Conservation (phyloP, 306 rosid genomes). For the Quercus berberidifolia region DNA sequence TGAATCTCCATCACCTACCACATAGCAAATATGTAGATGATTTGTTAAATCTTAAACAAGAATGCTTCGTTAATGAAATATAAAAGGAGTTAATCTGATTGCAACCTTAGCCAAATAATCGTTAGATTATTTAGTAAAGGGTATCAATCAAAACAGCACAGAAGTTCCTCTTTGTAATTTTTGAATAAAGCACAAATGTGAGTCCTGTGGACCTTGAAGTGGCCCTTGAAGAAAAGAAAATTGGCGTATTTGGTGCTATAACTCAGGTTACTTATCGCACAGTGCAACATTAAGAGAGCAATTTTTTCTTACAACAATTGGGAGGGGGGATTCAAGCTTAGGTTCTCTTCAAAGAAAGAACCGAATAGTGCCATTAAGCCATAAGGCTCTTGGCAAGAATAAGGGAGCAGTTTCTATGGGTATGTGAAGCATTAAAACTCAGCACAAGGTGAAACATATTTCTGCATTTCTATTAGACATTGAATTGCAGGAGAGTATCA, state of each 20-base stretch:
- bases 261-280: neutral
- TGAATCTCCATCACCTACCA: constrained; percentile 81
- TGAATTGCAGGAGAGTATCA: neutral
- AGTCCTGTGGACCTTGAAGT: neutral
- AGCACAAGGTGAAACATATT: neutral
- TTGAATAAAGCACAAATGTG: neutral
- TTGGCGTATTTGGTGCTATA: too few relatives aligned
- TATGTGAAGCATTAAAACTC: neutral
- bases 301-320: neutral
- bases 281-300: neutral
- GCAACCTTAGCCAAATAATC: neutral
- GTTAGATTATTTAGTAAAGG: neutral
- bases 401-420: too few relatives aligned
- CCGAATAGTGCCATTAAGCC: too few relatives aligned
- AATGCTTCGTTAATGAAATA: neutral
- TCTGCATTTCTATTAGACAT: neutral
- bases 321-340: too few relatives aligned
- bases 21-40: constrained; percentile 5
- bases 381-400: too few relatives aligned
- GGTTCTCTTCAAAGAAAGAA: too few relatives aligned
- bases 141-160: neutral
- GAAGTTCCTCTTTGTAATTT: neutral
- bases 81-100: neutral
- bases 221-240: neutral
- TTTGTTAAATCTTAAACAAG: constrained; percentile 11